Evolutionary conservation across 768 basidiomycete genomes (phyloP).

Genomic region (Termitomyces sp.): DNA sequence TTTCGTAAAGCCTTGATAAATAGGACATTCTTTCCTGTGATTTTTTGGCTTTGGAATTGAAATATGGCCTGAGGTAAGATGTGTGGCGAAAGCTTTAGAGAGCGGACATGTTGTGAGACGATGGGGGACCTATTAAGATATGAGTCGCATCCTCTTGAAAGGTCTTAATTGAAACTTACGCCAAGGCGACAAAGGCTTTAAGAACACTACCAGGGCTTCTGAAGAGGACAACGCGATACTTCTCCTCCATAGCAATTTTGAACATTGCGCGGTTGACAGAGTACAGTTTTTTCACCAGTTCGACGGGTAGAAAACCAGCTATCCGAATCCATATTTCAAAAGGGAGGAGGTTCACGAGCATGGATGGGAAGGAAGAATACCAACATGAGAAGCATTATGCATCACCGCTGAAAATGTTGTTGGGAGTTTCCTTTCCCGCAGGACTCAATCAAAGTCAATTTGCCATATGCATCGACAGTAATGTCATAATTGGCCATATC

Average conservation of each 20-base stretch:
- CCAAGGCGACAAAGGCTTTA: neutral
- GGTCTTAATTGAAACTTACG: slow-evolving; percentile 4
- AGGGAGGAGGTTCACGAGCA: neutral
- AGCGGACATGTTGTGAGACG: neutral
- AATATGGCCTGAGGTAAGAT: neutral
- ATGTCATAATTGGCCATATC: slow-evolving; percentile 16
- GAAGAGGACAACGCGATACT: slow-evolving; percentile 11
- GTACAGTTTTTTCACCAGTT: neutral
- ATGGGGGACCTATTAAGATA: neutral
- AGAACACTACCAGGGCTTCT: neutral
- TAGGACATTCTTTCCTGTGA: neutral
- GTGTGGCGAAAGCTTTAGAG: slow-evolving; percentile 1
- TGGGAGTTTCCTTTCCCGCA: neutral
- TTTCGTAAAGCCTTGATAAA: neutral
- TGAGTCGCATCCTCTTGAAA: neutral
- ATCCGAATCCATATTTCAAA: slow-evolving; percentile 7
- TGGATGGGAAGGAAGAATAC: neutral
- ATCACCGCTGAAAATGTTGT: neutral
- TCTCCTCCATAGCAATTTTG: slow-evolving; percentile 17
- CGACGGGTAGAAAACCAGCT: neutral
- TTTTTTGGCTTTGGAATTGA: neutral
- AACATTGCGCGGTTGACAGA: slow-evolving; percentile 11
- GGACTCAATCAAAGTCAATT: slow-evolving; percentile 9
- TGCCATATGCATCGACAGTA: slow-evolving; percentile 15
- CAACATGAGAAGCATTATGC: neutral